A percentile compares a stretch with the other conserved stretches of the same genome.
Conservation (phyloP, 2,329 filamentous ascomycete species). For the Neonectria sp. region DNA sequence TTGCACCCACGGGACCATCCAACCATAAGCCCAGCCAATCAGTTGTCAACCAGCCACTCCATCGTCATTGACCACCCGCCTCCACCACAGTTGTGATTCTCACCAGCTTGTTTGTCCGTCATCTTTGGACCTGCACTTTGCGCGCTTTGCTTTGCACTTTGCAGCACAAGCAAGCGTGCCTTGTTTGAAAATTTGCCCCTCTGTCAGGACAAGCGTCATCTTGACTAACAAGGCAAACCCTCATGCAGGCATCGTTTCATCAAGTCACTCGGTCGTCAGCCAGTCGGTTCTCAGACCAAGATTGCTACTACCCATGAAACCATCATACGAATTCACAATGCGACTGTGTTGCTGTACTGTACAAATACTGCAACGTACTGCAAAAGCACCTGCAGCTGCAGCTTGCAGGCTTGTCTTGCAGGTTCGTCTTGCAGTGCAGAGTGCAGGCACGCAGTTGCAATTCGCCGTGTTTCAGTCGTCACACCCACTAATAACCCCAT, state of each 20-base stretch:
- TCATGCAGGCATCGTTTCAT: background rate
- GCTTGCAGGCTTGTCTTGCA: background rate
- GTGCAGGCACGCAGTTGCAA: background rate
- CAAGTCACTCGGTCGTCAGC: too few relatives aligned
- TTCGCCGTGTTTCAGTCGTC: slow-evolving; percentile 6
- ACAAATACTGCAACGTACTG: background rate
- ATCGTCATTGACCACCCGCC: background rate
- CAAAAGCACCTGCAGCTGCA: background rate
- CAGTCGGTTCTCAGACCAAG: background rate
- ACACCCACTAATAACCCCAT: background rate
- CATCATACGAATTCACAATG: too few relatives aligned
- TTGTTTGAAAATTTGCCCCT: background rate
- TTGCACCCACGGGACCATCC: background rate
- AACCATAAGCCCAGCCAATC: background rate
- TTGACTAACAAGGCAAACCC: background rate
- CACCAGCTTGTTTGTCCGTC: background rate
- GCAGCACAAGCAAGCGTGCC: background rate
- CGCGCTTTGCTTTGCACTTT: background rate
- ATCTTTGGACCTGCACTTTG: background rate
- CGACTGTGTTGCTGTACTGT: background rate
- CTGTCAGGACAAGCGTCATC: background rate
- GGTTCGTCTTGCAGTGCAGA: background rate
- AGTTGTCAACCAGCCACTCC: background rate
- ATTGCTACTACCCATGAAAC: background rate
- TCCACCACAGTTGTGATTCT: background rate